Conservation (phyloP, 805 yeast genomes). For the Candida koratica region DNA sequence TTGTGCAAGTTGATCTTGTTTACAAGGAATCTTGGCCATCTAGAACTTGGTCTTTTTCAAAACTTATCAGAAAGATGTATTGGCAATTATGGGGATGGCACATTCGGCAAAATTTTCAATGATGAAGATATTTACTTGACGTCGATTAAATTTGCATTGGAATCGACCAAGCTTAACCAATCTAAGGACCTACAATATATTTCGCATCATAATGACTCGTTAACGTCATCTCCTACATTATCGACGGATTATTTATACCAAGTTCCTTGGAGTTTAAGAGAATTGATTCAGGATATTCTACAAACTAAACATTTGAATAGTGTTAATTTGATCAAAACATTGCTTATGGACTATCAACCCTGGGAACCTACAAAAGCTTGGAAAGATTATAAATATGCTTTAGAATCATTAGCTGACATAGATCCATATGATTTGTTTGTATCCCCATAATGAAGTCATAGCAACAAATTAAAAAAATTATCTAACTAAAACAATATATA, state of each 20-base stretch:
- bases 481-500: no score
- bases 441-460: no score
- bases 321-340: constrained; percentile 20
- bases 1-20: constrained; percentile 27
- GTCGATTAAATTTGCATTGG: constrained; percentile 32
- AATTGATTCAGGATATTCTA: constrained; percentile 33
- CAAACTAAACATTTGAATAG: constrained; percentile 29
- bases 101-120: constrained; percentile 27
- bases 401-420: constrained; percentile 32
- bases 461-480: no score
- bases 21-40: constrained; percentile 34
- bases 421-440: constrained; percentile 26
- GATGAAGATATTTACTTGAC: constrained; percentile 24
- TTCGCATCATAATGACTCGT: constrained; percentile 7
- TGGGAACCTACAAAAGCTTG: constrained; percentile 32
- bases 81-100: constrained; percentile 21
- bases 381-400: constrained; percentile 31
- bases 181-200: constrained; percentile 12
- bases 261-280: constrained; percentile 39
- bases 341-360: constrained; percentile 21
- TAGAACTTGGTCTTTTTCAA: constrained; percentile 28
- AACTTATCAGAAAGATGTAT: constrained; percentile 29
- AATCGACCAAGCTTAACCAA: constrained; percentile 32
- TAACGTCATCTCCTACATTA: not conserved
- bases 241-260: constrained; percentile 17